Conservation (phyloP, 257 asterid genomes). For the Fraxinus excelsior region DNA sequence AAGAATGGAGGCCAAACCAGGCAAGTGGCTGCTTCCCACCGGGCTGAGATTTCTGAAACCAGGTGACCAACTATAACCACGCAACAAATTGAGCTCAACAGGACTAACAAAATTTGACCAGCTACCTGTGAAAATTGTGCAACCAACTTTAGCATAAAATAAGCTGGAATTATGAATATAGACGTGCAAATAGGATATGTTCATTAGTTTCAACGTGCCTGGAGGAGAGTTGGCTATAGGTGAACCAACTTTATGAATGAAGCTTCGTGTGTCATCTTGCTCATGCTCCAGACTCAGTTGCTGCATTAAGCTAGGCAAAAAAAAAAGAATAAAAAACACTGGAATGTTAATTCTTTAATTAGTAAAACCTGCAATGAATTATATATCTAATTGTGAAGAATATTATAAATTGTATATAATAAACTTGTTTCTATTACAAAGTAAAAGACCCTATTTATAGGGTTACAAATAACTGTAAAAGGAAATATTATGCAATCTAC, state of each 20-base stretch:
- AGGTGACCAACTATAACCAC: conserved; percentile 57
- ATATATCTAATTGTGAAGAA: no score
- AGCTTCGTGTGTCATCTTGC: conserved; percentile 65
- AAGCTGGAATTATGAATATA: conserved; percentile 11
- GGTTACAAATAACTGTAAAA: no score
- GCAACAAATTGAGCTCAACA: conserved; percentile 61
- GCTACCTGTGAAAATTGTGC: conserved; percentile 47
- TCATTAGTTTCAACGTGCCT: conserved; percentile 40
- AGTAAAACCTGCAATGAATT: not conserved
- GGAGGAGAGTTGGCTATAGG: conserved; percentile 92
- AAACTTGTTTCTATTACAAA: no score
- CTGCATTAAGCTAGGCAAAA: conserved; percentile 66
- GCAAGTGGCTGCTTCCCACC: conserved; percentile 49
- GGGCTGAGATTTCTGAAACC: conserved; percentile 60
- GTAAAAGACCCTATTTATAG: no score
- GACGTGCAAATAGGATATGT: not conserved
- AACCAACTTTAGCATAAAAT: conserved; percentile 10
- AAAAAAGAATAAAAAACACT: conserved; percentile 21
- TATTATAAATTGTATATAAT: no score
- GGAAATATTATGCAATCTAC: no score
- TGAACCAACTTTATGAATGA: conserved; percentile 74
- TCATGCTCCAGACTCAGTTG: conserved; percentile 90
- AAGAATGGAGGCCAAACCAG: conserved; percentile 90
- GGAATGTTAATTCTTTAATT: not conserved
- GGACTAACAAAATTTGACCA: conserved; percentile 92